A percentile compares a stretch with the other conserved stretches of the same genome.
Evolutionary conservation across 2,329 filamentous ascomycete species (phyloP).

Genomic region (Aspergillus fischeri): DNA sequence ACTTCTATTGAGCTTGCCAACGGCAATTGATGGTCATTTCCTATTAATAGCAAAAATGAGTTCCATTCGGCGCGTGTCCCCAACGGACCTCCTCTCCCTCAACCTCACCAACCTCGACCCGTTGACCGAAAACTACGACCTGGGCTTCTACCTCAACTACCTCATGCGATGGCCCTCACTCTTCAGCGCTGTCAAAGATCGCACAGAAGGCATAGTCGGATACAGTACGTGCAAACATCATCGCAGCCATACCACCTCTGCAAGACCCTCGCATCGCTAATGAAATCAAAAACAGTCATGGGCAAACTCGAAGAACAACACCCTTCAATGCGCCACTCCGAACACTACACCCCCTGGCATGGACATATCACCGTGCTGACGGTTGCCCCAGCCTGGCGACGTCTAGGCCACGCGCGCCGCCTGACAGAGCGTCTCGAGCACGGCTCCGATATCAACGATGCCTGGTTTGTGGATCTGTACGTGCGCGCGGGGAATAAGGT

Average conservation of each 20-base stretch:
- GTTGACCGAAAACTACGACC: constrained; percentile 95
- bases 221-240: constrained; percentile 64
- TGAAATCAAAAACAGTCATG: constrained; percentile 62
- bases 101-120: constrained; percentile 95
- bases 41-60: constrained; percentile 54
- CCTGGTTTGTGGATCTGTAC: constrained; percentile 95
- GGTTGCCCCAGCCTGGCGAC: constrained; percentile 78
- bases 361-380: constrained; percentile 96
- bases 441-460: constrained; percentile 74
- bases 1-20: neutral
- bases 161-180: constrained; percentile 92
- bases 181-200: constrained; percentile 86
- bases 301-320: constrained; percentile 91
- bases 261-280: constrained; percentile 2
- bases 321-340: constrained; percentile 66
- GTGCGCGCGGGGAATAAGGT: constrained; percentile 83
- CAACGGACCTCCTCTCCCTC: constrained; percentile 80
- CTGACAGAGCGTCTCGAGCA: constrained; percentile 76
- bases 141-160: constrained; percentile 94
- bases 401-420: constrained; percentile 80
- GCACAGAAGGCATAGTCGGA: constrained; percentile 81
- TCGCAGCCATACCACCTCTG: neutral
- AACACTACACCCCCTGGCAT: constrained; percentile 98
- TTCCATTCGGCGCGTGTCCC: constrained; percentile 78
- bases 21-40: neutral